Evolutionary conservation across 306 rosid species (phyloP).

Genomic region (Vicia faba): DNA sequence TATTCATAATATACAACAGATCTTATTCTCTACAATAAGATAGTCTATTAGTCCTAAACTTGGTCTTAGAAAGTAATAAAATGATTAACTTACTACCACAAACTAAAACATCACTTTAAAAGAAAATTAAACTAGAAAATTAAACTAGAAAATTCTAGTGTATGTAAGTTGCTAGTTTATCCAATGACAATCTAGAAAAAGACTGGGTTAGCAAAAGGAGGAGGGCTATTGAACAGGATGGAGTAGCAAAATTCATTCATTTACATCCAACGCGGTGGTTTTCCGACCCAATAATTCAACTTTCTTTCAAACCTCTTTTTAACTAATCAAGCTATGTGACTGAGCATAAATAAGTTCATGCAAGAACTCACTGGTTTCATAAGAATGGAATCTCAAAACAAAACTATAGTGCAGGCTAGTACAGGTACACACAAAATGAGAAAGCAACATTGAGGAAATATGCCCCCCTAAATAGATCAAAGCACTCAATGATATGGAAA

Average conservation of each 20-base stretch:
- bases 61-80: too few species aligned
- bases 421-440: neutral
- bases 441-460: neutral
- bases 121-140: too few species aligned
- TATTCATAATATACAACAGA: too few species aligned
- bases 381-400: neutral
- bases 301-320: neutral
- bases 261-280: slow-evolving; percentile 10
- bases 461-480: neutral
- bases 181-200: neutral
- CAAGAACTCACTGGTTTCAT: neutral
- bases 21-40: too few species aligned
- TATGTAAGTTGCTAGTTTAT: neutral
- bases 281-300: slow-evolving; percentile 9
- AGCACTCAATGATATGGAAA: neutral
- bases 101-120: neutral
- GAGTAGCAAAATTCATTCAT: neutral
- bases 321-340: neutral
- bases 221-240: neutral
- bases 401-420: neutral
- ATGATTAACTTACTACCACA: neutral
- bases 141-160: neutral
- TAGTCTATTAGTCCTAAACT: too few species aligned
- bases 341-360: neutral
- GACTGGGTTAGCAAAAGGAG: too few species aligned